Percentiles rank a stretch among this genome's conserved stretches.
phyloP scores from a whole-genome alignment of 495 filamentous ascomycete genomes.

The Letharia lupina region DNA sequence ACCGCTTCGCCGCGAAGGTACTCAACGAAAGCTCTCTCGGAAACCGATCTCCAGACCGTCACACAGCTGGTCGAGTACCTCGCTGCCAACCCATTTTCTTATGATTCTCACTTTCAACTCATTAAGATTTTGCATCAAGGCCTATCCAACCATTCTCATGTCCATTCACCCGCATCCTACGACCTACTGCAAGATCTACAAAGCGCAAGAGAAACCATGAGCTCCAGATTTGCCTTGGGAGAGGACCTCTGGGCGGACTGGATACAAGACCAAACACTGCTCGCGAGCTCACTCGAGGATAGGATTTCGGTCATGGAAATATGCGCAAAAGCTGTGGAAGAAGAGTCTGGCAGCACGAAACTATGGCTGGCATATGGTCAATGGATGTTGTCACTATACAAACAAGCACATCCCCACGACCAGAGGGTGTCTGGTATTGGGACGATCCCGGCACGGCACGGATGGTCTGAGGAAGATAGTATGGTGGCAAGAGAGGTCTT shows the following conservation, averaged over 20 bases:
- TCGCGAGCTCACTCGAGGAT: slow-evolving; percentile 54
- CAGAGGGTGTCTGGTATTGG: slow-evolving; percentile 37
- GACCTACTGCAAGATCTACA: slow-evolving; percentile 54
- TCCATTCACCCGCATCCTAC: slow-evolving; percentile 44
- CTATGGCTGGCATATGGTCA: slow-evolving; percentile 86
- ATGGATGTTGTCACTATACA: slow-evolving; percentile 71
- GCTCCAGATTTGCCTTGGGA: slow-evolving; percentile 56
- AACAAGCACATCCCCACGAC: slow-evolving; percentile 36
- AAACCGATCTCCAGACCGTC: slow-evolving; percentile 45
- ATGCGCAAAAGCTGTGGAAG: slow-evolving; percentile 67
- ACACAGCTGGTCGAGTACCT: slow-evolving; percentile 47
- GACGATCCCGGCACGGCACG: slow-evolving; percentile 33
- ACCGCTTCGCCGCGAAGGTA: slow-evolving; percentile 41
- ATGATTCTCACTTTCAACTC: slow-evolving; percentile 55
- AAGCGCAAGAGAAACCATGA: slow-evolving; percentile 57
- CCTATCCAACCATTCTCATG: slow-evolving; percentile 48
- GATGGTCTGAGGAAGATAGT: slow-evolving; percentile 71
- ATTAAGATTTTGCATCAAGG: slow-evolving; percentile 57
- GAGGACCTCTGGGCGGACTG: slow-evolving; percentile 58
- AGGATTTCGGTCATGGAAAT: slow-evolving; percentile 73
- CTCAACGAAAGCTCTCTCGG: slow-evolving; percentile 43
- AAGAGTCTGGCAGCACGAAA: slow-evolving; percentile 74
- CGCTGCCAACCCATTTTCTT: slow-evolving; percentile 53
- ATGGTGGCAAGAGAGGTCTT: slow-evolving; percentile 70
- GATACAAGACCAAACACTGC: slow-evolving; percentile 54